phyloP scores from a whole-genome alignment of 2,329 filamentous ascomycete species.

The Alternaria angustiovoidea region DNA sequence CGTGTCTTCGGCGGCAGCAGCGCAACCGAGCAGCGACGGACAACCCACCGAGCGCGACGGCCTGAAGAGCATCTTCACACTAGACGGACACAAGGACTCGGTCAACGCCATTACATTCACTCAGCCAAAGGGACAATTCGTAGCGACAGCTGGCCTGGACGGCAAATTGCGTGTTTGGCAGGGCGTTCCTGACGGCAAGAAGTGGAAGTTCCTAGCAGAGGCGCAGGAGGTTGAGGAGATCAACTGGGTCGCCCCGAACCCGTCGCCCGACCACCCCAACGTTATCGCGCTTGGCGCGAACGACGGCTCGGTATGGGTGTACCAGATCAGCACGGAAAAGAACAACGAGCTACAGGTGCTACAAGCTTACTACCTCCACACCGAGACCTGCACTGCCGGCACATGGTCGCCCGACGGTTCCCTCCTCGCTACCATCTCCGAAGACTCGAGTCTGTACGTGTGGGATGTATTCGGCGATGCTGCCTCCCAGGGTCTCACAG shows the following conservation, averaged over 20 bases:
- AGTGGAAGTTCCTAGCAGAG: conserved; percentile 75
- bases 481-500: conserved; percentile 67
- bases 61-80: conserved; percentile 71
- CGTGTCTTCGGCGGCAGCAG: conserved; percentile 68
- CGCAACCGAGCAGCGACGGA: conserved; percentile 67
- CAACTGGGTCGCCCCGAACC: conserved; percentile 86
- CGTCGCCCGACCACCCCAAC: conserved; percentile 75
- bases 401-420: conserved; percentile 89
- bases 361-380: conserved; percentile 92
- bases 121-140: conserved; percentile 79
- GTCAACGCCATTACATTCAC: conserved; percentile 89
- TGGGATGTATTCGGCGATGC: conserved; percentile 90
- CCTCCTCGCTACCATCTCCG: conserved; percentile 85
- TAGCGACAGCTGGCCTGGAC: conserved; percentile 88
- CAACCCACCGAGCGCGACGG: conserved; percentile 64
- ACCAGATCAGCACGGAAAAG: conserved; percentile 75
- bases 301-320: conserved; percentile 95
- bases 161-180: conserved; percentile 79
- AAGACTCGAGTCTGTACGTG: conserved; percentile 88
- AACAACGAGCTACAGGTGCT: conserved; percentile 76
- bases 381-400: conserved; percentile 84
- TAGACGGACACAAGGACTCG: conserved; percentile 92
- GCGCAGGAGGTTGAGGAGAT: conserved; percentile 92
- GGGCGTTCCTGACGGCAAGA: conserved; percentile 57
- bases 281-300: conserved; percentile 85